Conservation (phyloP, 2,329 filamentous ascomycete species). For the Penicillium sp. region DNA sequence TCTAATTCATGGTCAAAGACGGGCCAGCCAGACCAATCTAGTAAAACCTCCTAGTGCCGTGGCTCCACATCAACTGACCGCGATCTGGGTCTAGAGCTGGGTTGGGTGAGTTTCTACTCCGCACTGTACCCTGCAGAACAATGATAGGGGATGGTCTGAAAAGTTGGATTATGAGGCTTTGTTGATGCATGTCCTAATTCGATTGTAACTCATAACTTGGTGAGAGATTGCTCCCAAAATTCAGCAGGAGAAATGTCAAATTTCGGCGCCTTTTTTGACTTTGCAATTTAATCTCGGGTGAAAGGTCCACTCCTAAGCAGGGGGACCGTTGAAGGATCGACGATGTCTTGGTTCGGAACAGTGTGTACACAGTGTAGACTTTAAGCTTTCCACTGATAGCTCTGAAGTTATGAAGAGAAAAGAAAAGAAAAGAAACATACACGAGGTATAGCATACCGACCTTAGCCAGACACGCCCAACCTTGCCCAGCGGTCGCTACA, state of each 20-base stretch:
- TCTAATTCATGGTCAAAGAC: conserved; percentile 11
- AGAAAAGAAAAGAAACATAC: too few species aligned
- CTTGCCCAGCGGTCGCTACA: not conserved
- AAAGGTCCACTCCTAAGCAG: conserved; percentile 1
- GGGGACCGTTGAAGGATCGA: conserved; percentile 3
- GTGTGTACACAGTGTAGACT: not conserved
- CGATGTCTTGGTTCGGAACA: not conserved
- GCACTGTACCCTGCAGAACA: not conserved
- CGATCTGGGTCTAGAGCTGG: not conserved
- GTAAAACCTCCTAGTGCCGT: conserved; percentile 8
- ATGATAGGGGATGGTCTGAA: not conserved
- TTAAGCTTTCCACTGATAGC: not conserved
- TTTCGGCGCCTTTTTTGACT: not conserved
- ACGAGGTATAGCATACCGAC: not conserved
- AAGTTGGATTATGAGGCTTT: not conserved
- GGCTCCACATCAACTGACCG: conserved; percentile 1
- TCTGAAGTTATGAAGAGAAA: not conserved
- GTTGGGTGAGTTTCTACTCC: not conserved
- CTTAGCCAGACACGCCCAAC: not conserved
- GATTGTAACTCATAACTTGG: not conserved
- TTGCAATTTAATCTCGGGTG: not conserved
- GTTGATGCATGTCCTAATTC: not conserved
- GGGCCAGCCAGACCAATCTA: conserved; percentile 17
- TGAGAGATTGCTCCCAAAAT: not conserved
- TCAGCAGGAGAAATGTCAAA: not conserved